Evolutionary conservation across 1,139 yeast species (phyloP), one percentile per base, ranked within the genome.

Genomic region (Hemisphaericaspora xylanilytica): DNA sequence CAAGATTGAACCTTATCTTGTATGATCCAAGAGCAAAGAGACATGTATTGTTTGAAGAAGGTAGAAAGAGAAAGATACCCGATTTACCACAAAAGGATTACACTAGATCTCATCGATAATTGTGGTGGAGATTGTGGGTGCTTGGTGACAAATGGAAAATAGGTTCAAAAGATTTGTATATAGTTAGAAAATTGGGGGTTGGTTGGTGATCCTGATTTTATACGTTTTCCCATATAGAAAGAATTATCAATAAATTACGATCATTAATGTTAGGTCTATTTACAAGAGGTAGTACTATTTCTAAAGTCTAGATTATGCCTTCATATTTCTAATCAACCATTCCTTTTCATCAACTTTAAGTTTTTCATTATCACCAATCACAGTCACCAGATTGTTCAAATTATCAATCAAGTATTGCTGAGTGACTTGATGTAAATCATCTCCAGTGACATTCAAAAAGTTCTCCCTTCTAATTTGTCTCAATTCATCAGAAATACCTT

Each of bases 41-140:
- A 63, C 97, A 89, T 65, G 96, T 94, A 40, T 71, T 92, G 48
- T 92, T 92, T 68, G 79, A 81, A 22, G 98, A 92, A 61, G 79
- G 85, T 42, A 85, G 86, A 61, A 88, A 87, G 73, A 80, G 98
- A 63, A 77, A 72, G 54, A 80, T 85, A 29, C 83, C 88, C 5
- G 89, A 81, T 51, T 59, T 65, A 35, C 75, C 74, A 37, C 80
- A 85, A 26, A 62, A 78, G 48, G 85, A 79, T 53, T 84, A 74
- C 58, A 63, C 74, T 21, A 75, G 88, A 61, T 78, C 80, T 35
- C 71, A 67, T 44, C 51, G 59, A 35, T 49, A 38, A 35, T 10
- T 6, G 22, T 6, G 26, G n/a, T 4, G 11, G 26, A 22, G 26
- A 22, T n/a, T n/a, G n/a, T n/a, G n/a, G n/a, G n/a, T 22, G n/a